These are phyloP conservation scores for Cucurbitaria berberidis DNA, from an alignment of 2,329 filamentous ascomycete genomes.

Conservation along the genomic window DNA sequence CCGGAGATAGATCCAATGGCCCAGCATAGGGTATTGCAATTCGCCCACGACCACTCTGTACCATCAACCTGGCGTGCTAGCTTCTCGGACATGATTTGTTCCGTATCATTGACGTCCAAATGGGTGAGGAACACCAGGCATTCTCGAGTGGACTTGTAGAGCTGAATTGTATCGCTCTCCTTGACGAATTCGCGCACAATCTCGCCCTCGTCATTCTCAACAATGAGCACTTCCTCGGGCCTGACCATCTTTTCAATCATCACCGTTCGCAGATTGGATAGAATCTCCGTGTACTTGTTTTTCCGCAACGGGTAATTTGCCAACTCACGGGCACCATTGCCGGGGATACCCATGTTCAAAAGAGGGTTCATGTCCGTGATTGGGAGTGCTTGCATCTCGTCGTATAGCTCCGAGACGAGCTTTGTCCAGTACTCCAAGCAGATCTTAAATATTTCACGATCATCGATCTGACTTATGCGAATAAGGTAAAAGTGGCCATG, in stretches of 20 bases:
- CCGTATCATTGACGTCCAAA: constrained; percentile 94
- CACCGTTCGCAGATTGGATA: constrained; percentile 91
- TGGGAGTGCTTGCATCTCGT: constrained; percentile 97
- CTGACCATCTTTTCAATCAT: constrained; percentile 99
- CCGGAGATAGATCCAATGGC: constrained; percentile 98
- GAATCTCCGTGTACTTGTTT: constrained; percentile 94
- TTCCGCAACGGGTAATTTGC: constrained; percentile 93
- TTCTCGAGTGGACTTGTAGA: constrained; percentile 98
- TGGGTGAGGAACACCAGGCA: constrained; percentile 97
- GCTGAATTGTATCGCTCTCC: constrained; percentile 97
- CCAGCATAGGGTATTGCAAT: constrained; percentile 99
- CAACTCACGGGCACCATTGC: constrained; percentile 86
- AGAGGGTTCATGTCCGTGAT: constrained; percentile 92
- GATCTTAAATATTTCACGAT: constrained; percentile 99
- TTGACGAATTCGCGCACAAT: constrained; percentile 99
- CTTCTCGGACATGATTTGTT: constrained; percentile 99
- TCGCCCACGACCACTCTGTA: constrained; percentile 97
- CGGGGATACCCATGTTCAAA: constrained; percentile 76
- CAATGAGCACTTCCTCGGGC: constrained; percentile 95
- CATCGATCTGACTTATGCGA: constrained; percentile 97
- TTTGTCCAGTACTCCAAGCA: constrained; percentile 99
- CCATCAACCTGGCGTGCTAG: constrained; percentile 93
- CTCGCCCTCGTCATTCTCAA: constrained; percentile 99
- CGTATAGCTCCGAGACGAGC: constrained; percentile 95
- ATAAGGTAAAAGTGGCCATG: constrained; percentile 99